Conservation (phyloP, 495 filamentous ascomycete species). For the Talaromyces liani region DNA sequence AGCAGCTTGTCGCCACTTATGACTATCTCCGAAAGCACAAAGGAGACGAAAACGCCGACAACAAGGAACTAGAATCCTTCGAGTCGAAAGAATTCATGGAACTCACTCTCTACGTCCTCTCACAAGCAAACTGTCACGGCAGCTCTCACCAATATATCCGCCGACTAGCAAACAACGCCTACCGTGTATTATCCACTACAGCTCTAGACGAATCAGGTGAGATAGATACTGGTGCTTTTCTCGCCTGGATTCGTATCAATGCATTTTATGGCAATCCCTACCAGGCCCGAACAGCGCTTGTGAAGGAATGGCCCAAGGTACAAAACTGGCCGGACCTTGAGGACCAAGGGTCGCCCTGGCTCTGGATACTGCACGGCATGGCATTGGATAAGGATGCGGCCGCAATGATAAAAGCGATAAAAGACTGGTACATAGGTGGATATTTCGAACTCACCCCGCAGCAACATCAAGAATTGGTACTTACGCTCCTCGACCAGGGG, state of each 20-base stretch:
- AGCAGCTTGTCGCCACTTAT: conserved; percentile 48
- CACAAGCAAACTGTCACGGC: conserved; percentile 27
- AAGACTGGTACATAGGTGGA: neutral
- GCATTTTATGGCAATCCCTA: conserved; percentile 50
- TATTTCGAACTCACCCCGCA: neutral
- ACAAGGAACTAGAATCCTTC: conserved; percentile 26
- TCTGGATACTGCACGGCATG: conserved; percentile 56
- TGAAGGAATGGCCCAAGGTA: conserved; percentile 34
- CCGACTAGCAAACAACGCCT: conserved; percentile 49
- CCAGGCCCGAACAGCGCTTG: conserved; percentile 47
- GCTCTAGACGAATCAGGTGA: conserved; percentile 29
- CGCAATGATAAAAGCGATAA: conserved; percentile 22
- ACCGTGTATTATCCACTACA: conserved; percentile 41
- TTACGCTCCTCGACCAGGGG: conserved; percentile 29
- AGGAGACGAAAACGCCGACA: conserved; percentile 24
- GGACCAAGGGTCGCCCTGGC: conserved; percentile 43
- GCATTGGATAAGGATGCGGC: conserved; percentile 51
- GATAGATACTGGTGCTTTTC: conserved; percentile 34
- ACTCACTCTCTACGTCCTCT: conserved; percentile 31
- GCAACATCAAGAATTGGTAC: conserved; percentile 27
- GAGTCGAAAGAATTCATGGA: conserved; percentile 47
- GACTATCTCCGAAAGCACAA: conserved; percentile 44
- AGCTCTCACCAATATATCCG: conserved; percentile 28
- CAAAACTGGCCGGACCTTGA: conserved; percentile 11
- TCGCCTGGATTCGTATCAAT: conserved; percentile 46